Evolutionary conservation across 2,329 filamentous ascomycete species (phyloP), one percentile per base, ranked within the genome.

Genomic region (Botrytis medusae): DNA sequence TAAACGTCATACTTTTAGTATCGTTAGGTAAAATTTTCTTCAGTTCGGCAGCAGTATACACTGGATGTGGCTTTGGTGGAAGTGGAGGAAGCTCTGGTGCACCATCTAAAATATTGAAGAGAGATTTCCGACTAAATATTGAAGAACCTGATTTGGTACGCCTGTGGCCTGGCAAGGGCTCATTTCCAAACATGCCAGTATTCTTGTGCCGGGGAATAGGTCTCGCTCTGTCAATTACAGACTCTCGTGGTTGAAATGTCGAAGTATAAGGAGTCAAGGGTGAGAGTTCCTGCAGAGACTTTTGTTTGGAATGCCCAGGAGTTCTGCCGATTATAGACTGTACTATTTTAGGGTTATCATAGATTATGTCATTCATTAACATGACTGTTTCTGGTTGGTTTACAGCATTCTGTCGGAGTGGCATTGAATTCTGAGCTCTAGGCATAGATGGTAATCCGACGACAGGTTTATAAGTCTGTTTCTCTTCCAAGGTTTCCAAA

Each of bases 1-100:
- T 83, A 74, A 88, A 85, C 0, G 86, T 88, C 87, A 89, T 89
- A 78, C 86, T 89, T 79, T 85, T 86, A 4, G 86, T 88, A 74
- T 87, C 81, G 74, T 88, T 88, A 4, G 86, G 85, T 9, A 84
- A 82, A 29, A 87, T 82, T 25, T 85, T 80, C 57, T 79, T 73
- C 10, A 82, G 77, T 25, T 81, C 77, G 37, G 82, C 81, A 29
- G 83, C 82, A 73, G 81, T 86, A 68, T 82, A 83, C 1, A 87
- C 77, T 34, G 76, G 76, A n/a, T 76, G 85, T 40, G 75, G 77
- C 9, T 76, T 86, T 61, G 84, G 79, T 61, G 85, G 79, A 65
- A 88, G 82, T 34, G 87, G 85, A 10, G 87, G 86, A n/a, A 89
- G 82, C 68, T 84, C 81, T 8, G 83, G 85, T 25, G 86, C 86